phyloP scores from a whole-genome alignment of 176 grass and related monocot genomes.

The Ensete glaucum region DNA sequence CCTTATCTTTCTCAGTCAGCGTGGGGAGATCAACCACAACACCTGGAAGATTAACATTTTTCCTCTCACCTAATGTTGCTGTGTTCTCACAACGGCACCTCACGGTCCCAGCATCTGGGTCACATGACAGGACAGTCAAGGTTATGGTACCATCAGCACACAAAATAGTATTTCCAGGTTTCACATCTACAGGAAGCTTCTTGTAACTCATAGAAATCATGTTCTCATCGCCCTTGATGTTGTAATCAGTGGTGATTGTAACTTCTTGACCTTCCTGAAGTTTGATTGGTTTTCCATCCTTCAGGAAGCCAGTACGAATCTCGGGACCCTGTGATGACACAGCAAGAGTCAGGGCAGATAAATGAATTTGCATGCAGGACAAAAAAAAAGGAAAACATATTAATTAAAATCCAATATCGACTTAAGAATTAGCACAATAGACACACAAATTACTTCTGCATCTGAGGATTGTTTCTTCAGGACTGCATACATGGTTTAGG shows the following conservation, averaged over 20 bases:
- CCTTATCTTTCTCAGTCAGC: slow-evolving; percentile 3
- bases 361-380: neutral
- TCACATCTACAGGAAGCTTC: neutral
- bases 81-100: neutral
- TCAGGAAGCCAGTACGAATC: neutral
- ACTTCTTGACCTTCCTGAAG: neutral
- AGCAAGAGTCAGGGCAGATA: neutral
- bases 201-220: slow-evolving; percentile 8
- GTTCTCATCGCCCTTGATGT: neutral
- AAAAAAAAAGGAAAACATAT: neutral
- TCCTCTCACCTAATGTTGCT: slow-evolving; percentile 1
- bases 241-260: slow-evolving; percentile 1
- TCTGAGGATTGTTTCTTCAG: too few relatives aligned
- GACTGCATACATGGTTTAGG: too few relatives aligned
- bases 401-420: too few relatives aligned
- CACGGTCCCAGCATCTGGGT: slow-evolving; percentile 2
- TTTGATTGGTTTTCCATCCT: slow-evolving; percentile 2
- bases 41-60: slow-evolving; percentile 5
- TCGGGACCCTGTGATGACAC: neutral
- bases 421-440: too few relatives aligned
- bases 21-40: slow-evolving; percentile 1
- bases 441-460: too few relatives aligned
- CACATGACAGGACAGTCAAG: neutral
- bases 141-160: slow-evolving; percentile 1
- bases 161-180: neutral